phyloP scores from a whole-genome alignment of 139 green algal species.

The Chlamydomonas schloesseri region DNA sequence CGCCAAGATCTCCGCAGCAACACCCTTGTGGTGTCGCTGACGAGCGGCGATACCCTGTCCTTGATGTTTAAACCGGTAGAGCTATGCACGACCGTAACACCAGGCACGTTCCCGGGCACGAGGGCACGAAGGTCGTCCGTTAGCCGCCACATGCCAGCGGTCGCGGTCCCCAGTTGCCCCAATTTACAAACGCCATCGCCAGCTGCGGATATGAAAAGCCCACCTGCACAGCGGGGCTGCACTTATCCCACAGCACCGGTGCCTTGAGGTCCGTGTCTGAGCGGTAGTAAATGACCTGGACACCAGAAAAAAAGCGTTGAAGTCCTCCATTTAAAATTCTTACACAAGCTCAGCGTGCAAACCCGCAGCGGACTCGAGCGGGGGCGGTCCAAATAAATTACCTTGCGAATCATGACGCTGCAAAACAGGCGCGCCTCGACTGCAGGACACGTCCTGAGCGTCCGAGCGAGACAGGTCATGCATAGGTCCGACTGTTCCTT shows the following conservation, averaged over 20 bases:
- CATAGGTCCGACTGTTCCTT: constrained; percentile 81
- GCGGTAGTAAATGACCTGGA: constrained; percentile 41
- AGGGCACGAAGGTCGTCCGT: too few relatives aligned
- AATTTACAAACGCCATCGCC: too few relatives aligned
- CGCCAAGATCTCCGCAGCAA: too few relatives aligned
- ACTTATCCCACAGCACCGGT: constrained; percentile 78
- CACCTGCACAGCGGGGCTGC: constrained; percentile 65
- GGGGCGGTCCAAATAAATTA: constrained; percentile 18
- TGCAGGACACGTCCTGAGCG: constrained; percentile 65
- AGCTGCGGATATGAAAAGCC: background rate
- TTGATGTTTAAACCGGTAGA: too few relatives aligned
- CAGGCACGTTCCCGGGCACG: too few relatives aligned
- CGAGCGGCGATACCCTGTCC: too few relatives aligned
- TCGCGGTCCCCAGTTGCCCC: too few relatives aligned
- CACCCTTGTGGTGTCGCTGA: too few relatives aligned
- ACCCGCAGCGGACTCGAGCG: background rate
- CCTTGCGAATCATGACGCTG: constrained; percentile 86
- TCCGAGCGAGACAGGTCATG: constrained; percentile 67
- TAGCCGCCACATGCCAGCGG: too few relatives aligned
- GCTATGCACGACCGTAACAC: too few relatives aligned
- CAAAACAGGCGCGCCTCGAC: constrained; percentile 78
- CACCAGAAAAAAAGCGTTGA: background rate
- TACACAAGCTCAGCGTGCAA: background rate
- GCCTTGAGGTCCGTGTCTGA: constrained; percentile 67
- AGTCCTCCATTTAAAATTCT: background rate